phyloP scores from a whole-genome alignment of 345 rosid genomes.

The Sonneratia caseolaris region DNA sequence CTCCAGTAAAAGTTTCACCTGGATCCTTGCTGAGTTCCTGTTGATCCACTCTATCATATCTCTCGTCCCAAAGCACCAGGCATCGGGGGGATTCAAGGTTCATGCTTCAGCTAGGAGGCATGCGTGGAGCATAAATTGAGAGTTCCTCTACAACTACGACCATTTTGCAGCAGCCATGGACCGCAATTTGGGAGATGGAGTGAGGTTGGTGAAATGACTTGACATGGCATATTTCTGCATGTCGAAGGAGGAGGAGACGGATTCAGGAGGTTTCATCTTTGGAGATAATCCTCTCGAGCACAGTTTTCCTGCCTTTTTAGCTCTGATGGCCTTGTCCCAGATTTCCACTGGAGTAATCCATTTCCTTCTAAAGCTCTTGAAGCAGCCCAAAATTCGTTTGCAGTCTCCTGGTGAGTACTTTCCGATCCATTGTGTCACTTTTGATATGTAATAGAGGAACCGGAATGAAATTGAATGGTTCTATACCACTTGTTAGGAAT shows the following conservation, averaged over 20 bases:
- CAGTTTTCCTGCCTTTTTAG: conserved; percentile 7
- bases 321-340: conserved; percentile 11
- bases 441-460: neutral
- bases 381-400: conserved; percentile 20
- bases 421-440: neutral
- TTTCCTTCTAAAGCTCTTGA: conserved; percentile 21
- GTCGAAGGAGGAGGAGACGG: neutral
- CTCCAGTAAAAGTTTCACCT: neutral
- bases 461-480: neutral
- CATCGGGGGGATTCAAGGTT: neutral
- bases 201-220: neutral
- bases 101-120: neutral
- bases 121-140: neutral
- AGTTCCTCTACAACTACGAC: neutral
- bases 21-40: neutral
- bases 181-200: neutral
- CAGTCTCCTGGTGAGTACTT: conserved; percentile 17
- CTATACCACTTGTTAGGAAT: neutral
- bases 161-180: neutral
- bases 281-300: neutral
- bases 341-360: conserved; percentile 2
- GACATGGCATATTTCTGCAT: neutral
- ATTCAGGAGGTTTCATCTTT: neutral
- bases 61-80: neutral
- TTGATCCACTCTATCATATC: neutral